Conservation (phyloP, 2,329 filamentous ascomycete species). For the Metarhizium anisopliae region DNA sequence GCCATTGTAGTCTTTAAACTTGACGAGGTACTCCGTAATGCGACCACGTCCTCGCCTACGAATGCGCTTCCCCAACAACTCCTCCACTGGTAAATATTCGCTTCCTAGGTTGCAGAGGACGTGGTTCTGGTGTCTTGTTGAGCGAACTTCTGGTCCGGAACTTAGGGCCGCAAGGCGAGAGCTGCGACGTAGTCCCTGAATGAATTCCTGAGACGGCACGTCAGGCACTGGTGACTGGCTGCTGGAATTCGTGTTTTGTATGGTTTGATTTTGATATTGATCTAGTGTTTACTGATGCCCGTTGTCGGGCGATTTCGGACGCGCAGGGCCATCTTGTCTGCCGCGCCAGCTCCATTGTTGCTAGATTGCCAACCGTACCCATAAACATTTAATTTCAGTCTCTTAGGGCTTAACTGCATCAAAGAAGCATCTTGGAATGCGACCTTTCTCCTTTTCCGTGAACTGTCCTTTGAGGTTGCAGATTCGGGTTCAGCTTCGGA, state of each 20-base stretch:
- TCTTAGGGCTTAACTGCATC: neutral
- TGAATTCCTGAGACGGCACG: neutral
- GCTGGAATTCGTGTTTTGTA: neutral
- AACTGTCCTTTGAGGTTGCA: neutral
- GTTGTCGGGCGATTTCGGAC: neutral
- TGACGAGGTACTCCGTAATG: no score
- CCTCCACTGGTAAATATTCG: neutral
- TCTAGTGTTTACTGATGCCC: neutral
- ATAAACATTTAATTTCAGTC: slow-evolving; percentile 1
- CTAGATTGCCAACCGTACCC: neutral
- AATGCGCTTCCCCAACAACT: no score
- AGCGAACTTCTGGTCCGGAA: neutral
- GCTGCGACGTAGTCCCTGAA: slow-evolving; percentile 3
- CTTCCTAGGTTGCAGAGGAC: neutral
- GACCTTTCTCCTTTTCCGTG: slow-evolving; percentile 1
- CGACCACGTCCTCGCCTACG: no score
- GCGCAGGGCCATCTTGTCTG: neutral
- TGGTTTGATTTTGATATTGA: neutral
- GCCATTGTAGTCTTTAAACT: no score
- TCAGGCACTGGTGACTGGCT: neutral
- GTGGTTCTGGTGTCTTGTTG: neutral
- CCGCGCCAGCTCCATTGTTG: neutral
- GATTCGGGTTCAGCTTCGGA: neutral
- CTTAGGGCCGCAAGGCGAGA: neutral
- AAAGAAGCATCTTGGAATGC: neutral